Base-by-base conservation (phyloP, 108 stramenopile genomes). In the Asterionellopsis glacialis region DNA sequence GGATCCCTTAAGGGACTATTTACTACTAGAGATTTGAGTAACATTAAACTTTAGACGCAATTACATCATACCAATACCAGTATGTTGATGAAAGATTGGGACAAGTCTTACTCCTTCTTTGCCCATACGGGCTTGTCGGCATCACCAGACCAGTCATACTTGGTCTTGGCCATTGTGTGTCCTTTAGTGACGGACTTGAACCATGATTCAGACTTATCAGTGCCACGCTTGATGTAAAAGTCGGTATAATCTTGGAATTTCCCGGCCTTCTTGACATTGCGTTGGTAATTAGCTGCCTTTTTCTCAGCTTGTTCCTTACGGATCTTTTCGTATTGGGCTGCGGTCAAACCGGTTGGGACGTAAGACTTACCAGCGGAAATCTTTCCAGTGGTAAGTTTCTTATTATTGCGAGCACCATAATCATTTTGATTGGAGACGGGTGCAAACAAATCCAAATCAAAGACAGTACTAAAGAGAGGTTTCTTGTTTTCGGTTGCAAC, bases 91-190 rank as follows among this genome's bases (percentile, higher is more conserved):
- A n/a, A n/a, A n/a, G n/a, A n/a, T n/a, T n/a, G n/a, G n/a, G n/a
- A n/a, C n/a, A n/a, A n/a, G n/a, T n/a, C n/a, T 33, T 33, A 33
- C 33, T 33, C 5, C 7, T 33, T 33, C 33, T 33, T 33, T 2
- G 33, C 33, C 33, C 33, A 33, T 7, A 5, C 7, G 7, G 33
- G 33, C 33, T 33, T 33, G 7, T 33, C 33, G 33, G 33, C 2
- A 33, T 58, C n/a, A 16, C 79, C 83, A 56, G 73, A 75, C 76
- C 70, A 81, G 51, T 85, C 84, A 41, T 69, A 85, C 78, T 85
- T 85, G 68, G 80, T 81, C 82, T 85, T 85, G 51, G 73, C 84
- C 69, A 81, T 75, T 28, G 48, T 38, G 72, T 85, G 84, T 56
- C 84, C 84, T 13, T 50, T 47, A 61, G 62, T 77, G 45, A 52